phyloP scores from a whole-genome alignment of 352 stramenopile species.

The Plasmopara halstedii region DNA sequence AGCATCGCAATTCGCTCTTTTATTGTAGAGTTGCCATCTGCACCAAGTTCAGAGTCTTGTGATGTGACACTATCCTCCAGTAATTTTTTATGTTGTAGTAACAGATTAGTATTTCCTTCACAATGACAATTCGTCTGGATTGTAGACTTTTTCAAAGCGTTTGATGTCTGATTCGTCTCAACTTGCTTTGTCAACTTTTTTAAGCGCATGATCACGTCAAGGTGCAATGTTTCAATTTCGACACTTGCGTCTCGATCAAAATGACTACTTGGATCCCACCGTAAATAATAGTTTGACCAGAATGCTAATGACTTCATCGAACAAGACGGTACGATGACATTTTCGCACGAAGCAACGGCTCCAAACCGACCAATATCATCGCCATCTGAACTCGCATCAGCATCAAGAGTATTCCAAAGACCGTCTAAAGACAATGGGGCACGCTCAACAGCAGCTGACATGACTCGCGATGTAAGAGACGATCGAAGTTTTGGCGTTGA shows the following conservation, averaged over 20 bases:
- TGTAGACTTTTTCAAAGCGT: conserved; percentile 25
- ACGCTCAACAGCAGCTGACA: conserved; percentile 22
- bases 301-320: conserved; percentile 65
- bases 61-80: conserved; percentile 26
- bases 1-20: conserved; percentile 30
- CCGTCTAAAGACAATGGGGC: conserved; percentile 19
- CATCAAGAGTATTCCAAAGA: conserved; percentile 25
- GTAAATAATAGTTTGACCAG: conserved; percentile 75
- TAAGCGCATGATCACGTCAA: conserved; percentile 36
- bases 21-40: conserved; percentile 9
- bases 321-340: conserved; percentile 63
- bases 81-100: conserved; percentile 3
- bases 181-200: conserved; percentile 23
- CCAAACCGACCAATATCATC: conserved; percentile 31
- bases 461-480: conserved; percentile 34
- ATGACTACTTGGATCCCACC: conserved; percentile 56
- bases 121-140: conserved; percentile 4
- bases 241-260: conserved; percentile 53
- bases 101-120: conserved; percentile 5
- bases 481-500: conserved; percentile 17
- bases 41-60: conserved; percentile 15
- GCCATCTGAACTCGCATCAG: conserved; percentile 26
- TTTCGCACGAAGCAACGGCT: conserved; percentile 28
- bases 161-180: conserved; percentile 17
- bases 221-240: conserved; percentile 47